A percentile compares a stretch with the other conserved stretches of the same genome.
phyloP scores from a whole-genome alignment of 164 flowering plant species.

The Vitis vinifera region ASM3070453v1 NC_081805.1:25383501-25384000 shows the following conservation, averaged over 20 bases:
- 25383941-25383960: slow-evolving; percentile 81
- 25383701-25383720: slow-evolving; percentile 43
- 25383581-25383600: neutral
- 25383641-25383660: neutral
- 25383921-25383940: slow-evolving; percentile 82
- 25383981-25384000: slow-evolving; percentile 81
- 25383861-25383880: slow-evolving; percentile 73
- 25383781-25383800: neutral
- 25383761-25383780: slow-evolving; percentile 76
- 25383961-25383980: slow-evolving; percentile 90
- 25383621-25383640: neutral
- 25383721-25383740: slow-evolving; percentile 44
- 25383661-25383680: neutral
- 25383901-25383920: slow-evolving; percentile 98
- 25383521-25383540: slow-evolving; percentile 96
- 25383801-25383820: neutral
- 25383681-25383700: neutral
- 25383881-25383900: slow-evolving; percentile 71
- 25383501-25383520: slow-evolving; percentile 99
- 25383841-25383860: neutral
- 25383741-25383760: slow-evolving; percentile 68
- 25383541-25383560: slow-evolving; percentile 81
- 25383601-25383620: neutral
- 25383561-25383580: slow-evolving; percentile 46
- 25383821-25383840: neutral